Evolutionary conservation across 2,329 filamentous ascomycete species (phyloP).

Genomic region (Neopestalotiopsis clavispora): DNA sequence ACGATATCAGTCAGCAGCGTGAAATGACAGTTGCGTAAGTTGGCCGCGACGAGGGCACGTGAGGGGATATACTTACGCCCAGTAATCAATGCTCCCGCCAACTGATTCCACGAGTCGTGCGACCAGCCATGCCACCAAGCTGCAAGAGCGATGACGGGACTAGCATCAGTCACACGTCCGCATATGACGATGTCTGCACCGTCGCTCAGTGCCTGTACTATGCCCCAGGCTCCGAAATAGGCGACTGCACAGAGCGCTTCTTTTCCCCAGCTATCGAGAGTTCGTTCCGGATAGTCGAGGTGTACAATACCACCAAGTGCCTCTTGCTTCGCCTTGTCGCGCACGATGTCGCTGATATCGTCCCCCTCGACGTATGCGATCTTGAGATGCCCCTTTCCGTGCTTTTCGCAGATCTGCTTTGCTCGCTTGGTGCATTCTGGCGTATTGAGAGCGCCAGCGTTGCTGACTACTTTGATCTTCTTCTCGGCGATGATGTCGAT

Average conservation of each 20-base stretch:
- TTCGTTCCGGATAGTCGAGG: slow-evolving; percentile 1
- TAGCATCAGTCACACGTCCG: slow-evolving; percentile 10
- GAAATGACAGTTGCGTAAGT: not conserved
- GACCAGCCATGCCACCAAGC: slow-evolving; percentile 10
- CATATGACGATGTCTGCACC: slow-evolving; percentile 13
- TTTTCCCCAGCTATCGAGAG: not conserved
- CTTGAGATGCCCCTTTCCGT: not conserved
- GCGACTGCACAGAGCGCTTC: not conserved
- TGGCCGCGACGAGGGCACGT: not conserved
- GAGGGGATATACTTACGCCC: not conserved
- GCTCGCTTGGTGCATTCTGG: not conserved
- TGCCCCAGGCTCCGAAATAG: slow-evolving; percentile 9
- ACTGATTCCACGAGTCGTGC: not conserved
- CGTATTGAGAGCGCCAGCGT: slow-evolving; percentile 6
- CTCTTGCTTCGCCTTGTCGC: not conserved
- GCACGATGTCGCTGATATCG: not conserved
- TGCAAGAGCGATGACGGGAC: not conserved
- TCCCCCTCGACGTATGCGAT: slow-evolving; percentile 6
- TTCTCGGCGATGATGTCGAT: slow-evolving; percentile 38
- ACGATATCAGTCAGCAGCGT: not conserved
- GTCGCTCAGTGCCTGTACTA: not conserved
- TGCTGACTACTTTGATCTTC: slow-evolving; percentile 6
- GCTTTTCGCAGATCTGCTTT: not conserved
- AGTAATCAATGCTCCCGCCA: slow-evolving; percentile 7
- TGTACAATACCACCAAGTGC: slow-evolving; percentile 4